phyloP scores from a whole-genome alignment of 2,329 filamentous ascomycete species.

The Pseudopyrenochaeta lycopersici region DNA sequence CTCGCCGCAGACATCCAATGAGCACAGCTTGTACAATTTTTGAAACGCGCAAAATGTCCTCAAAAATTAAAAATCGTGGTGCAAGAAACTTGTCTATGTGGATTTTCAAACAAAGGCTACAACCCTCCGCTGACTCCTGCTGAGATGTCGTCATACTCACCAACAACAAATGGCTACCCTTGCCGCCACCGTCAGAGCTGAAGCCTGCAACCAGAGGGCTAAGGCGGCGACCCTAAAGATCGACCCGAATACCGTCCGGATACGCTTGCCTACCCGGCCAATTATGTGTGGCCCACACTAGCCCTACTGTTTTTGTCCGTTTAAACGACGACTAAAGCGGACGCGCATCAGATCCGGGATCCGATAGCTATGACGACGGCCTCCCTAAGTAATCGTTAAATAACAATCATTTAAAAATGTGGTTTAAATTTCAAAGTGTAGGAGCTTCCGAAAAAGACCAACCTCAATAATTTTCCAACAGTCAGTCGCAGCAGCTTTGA shows the following conservation, averaged over 20 bases:
- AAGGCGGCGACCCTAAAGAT: background rate
- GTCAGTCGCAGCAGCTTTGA: too few relatives aligned
- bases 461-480: too few relatives aligned
- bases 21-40: too few relatives aligned
- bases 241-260: background rate
- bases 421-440: background rate
- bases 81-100: too few relatives aligned
- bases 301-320: background rate
- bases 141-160: background rate
- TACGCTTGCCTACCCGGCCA: background rate
- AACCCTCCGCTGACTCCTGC: background rate
- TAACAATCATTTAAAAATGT: background rate
- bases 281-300: background rate
- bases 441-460: background rate
- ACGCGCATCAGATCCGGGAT: background rate
- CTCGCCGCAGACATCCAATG: too few relatives aligned
- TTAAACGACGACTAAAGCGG: background rate
- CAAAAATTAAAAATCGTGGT: too few relatives aligned
- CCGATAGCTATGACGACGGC: background rate
- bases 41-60: too few relatives aligned
- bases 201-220: background rate
- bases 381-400: too few relatives aligned
- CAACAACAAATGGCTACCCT: background rate
- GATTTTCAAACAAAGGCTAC: background rate
- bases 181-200: background rate